A percentile compares a stretch with the other conserved stretches of the same genome.
Conservation (phyloP, 371 early-diverging fungal genomes). For the Fennellomyces sp. region DNA sequence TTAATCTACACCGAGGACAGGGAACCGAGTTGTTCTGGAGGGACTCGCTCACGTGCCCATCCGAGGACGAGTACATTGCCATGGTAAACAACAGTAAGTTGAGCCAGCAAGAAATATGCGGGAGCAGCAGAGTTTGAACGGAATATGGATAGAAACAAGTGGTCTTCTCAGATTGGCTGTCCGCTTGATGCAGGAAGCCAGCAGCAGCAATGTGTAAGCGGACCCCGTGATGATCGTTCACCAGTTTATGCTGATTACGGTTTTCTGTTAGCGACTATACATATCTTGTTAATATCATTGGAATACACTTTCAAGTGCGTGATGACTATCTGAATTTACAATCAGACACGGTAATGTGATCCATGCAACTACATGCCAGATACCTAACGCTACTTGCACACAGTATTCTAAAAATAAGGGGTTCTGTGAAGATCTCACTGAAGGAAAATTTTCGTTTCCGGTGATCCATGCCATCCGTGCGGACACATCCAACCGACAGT, state of each 20-base stretch:
- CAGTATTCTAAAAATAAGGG: constrained; percentile 92
- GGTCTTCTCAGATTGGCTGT: constrained; percentile 91
- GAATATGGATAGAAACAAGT: constrained; percentile 78
- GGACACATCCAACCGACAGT: constrained; percentile 60
- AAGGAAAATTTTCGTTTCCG: constrained; percentile 97
- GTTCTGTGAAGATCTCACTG: constrained; percentile 96
- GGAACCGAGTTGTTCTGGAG: constrained; percentile 86
- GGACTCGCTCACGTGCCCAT: constrained; percentile 79
- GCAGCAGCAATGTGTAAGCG: constrained; percentile 49
- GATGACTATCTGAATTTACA: constrained; percentile 95
- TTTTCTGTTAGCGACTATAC: constrained; percentile 64
- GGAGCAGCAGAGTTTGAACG: neutral
- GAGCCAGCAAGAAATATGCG: neutral
- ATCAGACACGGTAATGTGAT: constrained; percentile 74
- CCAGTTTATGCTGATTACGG: neutral
- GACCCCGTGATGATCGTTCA: neutral
- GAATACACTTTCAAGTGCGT: constrained; percentile 93
- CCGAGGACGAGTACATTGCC: constrained; percentile 82
- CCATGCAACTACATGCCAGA: neutral
- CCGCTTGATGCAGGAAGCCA: constrained; percentile 83
- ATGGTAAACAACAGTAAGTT: constrained; percentile 89
- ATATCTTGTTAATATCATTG: constrained; percentile 81
- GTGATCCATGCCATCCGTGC: constrained; percentile 86
- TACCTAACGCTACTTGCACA: no score
- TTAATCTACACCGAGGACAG: constrained; percentile 87